A percentile compares a stretch with the other conserved stretches of the same genome.
Evolutionary conservation across 2,329 filamentous ascomycete genomes (phyloP).

Genomic region (Ophiostoma populinum): DNA sequence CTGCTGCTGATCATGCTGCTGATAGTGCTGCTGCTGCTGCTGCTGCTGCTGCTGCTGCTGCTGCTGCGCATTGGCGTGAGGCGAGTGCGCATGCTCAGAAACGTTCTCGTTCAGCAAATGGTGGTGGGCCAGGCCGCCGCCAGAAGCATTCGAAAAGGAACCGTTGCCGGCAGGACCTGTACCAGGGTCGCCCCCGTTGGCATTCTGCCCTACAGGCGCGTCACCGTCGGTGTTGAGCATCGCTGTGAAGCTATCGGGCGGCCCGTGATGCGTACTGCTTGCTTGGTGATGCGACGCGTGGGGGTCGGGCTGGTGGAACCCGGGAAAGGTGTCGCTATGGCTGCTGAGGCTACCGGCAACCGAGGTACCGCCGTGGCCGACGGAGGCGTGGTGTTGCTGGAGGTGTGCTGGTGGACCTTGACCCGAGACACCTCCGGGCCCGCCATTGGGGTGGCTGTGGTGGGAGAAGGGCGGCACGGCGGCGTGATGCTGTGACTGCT

Average conservation of each 20-base stretch:
- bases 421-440: background rate
- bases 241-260: slow-evolving; percentile 33
- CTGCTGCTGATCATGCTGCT: slow-evolving; percentile 1
- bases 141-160: background rate
- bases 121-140: background rate
- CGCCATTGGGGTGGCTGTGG: background rate
- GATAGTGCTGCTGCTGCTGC: slow-evolving; percentile 4
- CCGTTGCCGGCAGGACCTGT: background rate
- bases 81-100: slow-evolving; percentile 1
- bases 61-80: slow-evolving; percentile 1
- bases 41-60: slow-evolving; percentile 3
- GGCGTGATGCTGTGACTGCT: background rate
- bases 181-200: slow-evolving; percentile 3
- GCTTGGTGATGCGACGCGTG: slow-evolving; percentile 18
- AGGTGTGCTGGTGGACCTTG: background rate
- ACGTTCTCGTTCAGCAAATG: slow-evolving; percentile 5
- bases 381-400: background rate
- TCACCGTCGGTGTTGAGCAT: slow-evolving; percentile 29
- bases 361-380: background rate
- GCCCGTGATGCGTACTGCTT: slow-evolving; percentile 14
- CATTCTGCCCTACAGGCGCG: slow-evolving; percentile 2
- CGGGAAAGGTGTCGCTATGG: slow-evolving; percentile 16
- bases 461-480: background rate
- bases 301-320: slow-evolving; percentile 20
- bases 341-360: background rate